Conservation (phyloP, 805 yeast species). For the Wickerhamomyces chaumierensis region DNA sequence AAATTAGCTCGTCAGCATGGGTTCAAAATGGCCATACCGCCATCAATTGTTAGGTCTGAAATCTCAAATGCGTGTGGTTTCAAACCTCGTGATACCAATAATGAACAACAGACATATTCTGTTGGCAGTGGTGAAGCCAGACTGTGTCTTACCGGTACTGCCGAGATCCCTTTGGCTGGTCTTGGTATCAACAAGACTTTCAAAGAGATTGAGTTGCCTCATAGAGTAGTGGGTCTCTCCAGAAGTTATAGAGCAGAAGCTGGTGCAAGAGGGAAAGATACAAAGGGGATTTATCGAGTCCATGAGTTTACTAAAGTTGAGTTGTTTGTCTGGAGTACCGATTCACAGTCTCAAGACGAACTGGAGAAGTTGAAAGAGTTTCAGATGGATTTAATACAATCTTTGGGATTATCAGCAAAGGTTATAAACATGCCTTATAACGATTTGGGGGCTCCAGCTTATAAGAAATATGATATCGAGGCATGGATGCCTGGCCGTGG, state of each 20-base stretch:
- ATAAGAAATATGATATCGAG: conserved; percentile 84
- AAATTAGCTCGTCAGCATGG: conserved; percentile 55
- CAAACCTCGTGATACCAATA: conserved; percentile 80
- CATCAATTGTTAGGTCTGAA: conserved; percentile 72
- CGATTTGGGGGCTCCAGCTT: conserved; percentile 91
- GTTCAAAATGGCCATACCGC: conserved; percentile 67
- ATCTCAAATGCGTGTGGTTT: conserved; percentile 87
- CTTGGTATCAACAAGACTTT: conserved; percentile 44
- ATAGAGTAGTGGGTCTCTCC: conserved; percentile 65
- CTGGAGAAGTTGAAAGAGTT: conserved; percentile 50
- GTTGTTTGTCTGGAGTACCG: conserved; percentile 61
- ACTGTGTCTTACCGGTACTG: conserved; percentile 80
- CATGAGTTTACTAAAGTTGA: conserved; percentile 97
- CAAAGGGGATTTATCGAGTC: conserved; percentile 85
- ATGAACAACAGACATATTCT: conserved; percentile 76
- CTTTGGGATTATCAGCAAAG: conserved; percentile 69
- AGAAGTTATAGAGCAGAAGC: conserved; percentile 93
- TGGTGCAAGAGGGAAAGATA: conserved; percentile 89
- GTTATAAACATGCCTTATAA: conserved; percentile 81
- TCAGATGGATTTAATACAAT: conserved; percentile 52
- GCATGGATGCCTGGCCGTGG: conserved; percentile 98
- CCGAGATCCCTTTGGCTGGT: conserved; percentile 91
- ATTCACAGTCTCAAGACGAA: conserved; percentile 33
- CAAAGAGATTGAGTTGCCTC: conserved; percentile 33
- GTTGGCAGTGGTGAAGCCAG: conserved; percentile 34